Evolutionary conservation across 371 early-diverging fungal genomes (phyloP).

Genomic region (Apophysomyces sp.): DNA sequence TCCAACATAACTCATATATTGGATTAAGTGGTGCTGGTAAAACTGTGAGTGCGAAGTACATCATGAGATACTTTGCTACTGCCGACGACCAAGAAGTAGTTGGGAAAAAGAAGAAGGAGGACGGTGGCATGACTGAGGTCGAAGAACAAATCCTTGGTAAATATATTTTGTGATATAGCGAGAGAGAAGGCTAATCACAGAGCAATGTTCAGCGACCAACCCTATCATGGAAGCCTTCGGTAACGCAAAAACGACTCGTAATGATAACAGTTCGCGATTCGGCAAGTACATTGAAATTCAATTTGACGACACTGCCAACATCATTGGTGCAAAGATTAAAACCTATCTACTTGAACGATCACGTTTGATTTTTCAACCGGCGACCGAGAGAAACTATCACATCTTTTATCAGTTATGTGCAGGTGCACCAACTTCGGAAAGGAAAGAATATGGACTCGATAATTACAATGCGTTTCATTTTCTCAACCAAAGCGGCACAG

Average conservation of each 20-base stretch:
- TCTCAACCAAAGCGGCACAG: constrained; percentile 76
- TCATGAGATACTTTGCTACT: constrained; percentile 97
- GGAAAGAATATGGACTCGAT: constrained; percentile 68
- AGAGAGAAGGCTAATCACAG: background rate
- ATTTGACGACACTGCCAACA: constrained; percentile 70
- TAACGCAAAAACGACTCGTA: constrained; percentile 98
- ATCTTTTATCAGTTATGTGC: constrained; percentile 96
- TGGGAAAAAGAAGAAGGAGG: constrained; percentile 32
- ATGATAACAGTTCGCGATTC: constrained; percentile 97
- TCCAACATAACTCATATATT: background rate
- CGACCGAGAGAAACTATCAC: constrained; percentile 94
- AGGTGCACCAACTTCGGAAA: constrained; percentile 76
- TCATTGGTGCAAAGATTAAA: constrained; percentile 90
- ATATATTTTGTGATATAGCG: background rate
- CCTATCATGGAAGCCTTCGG: constrained; percentile 99
- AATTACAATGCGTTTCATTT: constrained; percentile 76
- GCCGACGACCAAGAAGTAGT: constrained; percentile 69
- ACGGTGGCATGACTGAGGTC: constrained; percentile 70
- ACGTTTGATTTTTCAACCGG: constrained; percentile 88
- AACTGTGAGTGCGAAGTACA: constrained; percentile 94
- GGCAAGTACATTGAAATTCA: constrained; percentile 96
- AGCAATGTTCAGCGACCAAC: constrained; percentile 70
- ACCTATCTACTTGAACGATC: constrained; percentile 96
- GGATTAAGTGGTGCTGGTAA: constrained; percentile 86
- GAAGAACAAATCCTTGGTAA: constrained; percentile 78